phyloP scores from a whole-genome alignment of 208 protist species.

The Acanthamoeba royreba region DNA sequence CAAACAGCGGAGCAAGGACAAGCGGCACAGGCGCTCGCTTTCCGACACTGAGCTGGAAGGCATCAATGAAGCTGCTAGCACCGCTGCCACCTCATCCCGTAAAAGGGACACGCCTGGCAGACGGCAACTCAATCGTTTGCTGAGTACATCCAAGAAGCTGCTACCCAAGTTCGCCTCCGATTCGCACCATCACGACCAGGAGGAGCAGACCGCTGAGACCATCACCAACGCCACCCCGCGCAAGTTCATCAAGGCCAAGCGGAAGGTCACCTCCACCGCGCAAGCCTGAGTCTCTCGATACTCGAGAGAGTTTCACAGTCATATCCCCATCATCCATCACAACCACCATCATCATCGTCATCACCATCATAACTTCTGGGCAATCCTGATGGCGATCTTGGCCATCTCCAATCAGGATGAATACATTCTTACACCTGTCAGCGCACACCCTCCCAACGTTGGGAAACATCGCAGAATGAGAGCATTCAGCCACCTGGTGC shows the following conservation, averaged over 20 bases:
- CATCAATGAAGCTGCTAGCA: not conserved
- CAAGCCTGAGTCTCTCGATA: too few relatives aligned
- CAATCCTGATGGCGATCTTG: too few relatives aligned
- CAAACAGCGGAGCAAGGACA: not conserved
- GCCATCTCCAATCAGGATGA: too few relatives aligned
- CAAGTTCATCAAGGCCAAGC: not conserved
- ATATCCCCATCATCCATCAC: too few relatives aligned
- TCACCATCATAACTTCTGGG: too few relatives aligned
- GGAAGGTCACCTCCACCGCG: not conserved
- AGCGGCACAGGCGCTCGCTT: not conserved
- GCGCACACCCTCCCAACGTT: too few relatives aligned
- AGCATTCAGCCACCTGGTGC: too few relatives aligned
- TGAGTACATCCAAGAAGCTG: not conserved
- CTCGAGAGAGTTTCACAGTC: too few relatives aligned
- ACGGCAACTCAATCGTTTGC: not conserved
- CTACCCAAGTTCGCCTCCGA: not conserved
- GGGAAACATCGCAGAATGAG: too few relatives aligned
- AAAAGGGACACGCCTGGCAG: not conserved
- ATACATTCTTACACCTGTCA: too few relatives aligned
- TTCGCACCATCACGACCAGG: not conserved
- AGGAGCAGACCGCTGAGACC: not conserved
- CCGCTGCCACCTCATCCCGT: not conserved
- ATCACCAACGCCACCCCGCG: not conserved
- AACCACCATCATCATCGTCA: too few relatives aligned
- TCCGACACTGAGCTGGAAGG: not conserved